A percentile compares a stretch with the other conserved stretches of the same genome.
Conservation (phyloP, 202 grass and related monocot species). For the Hordeum pubiflorum region DNA sequence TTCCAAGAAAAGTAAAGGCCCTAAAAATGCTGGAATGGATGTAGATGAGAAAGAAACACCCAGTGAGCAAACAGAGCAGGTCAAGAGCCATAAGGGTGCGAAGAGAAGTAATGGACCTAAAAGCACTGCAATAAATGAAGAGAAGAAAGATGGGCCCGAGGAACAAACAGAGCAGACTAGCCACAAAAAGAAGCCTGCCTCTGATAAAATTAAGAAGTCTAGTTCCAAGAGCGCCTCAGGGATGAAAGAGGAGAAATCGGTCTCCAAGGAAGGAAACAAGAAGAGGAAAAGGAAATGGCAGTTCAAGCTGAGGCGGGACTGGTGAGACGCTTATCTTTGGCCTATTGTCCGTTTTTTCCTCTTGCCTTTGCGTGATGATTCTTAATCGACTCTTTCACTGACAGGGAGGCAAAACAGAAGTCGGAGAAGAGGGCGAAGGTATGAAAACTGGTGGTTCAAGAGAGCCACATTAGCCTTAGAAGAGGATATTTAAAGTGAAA, state of each 20-base stretch:
- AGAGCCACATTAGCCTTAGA: not conserved
- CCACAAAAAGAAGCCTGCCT: constrained; percentile 1
- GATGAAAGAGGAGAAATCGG: constrained; percentile 28
- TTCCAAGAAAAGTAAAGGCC: constrained; percentile 13
- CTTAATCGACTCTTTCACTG: not conserved
- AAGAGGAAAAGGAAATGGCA: constrained; percentile 38
- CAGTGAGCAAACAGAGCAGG: not conserved
- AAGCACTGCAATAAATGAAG: constrained; percentile 6
- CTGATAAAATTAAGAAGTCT: constrained; percentile 7
- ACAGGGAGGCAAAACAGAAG: constrained; percentile 38
- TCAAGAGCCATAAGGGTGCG: not conserved
- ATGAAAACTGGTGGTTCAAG: not conserved
- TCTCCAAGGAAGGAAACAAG: constrained; percentile 22
- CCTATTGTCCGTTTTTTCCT: not conserved
- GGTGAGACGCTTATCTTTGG: constrained; percentile 3
- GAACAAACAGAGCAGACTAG: constrained; percentile 1
- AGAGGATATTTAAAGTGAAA: not conserved
- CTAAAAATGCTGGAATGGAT: constrained; percentile 1
- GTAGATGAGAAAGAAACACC: not conserved
- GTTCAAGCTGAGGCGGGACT: constrained; percentile 49
- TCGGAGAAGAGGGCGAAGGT: constrained; percentile 36
- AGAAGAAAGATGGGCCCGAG: not conserved
- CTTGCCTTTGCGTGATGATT: not conserved
- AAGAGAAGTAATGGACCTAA: constrained; percentile 5
- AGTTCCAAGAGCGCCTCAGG: constrained; percentile 1